phyloP scores from a whole-genome alignment of 2,329 filamentous ascomycete genomes.

The Hypocreales sp. region DNA sequence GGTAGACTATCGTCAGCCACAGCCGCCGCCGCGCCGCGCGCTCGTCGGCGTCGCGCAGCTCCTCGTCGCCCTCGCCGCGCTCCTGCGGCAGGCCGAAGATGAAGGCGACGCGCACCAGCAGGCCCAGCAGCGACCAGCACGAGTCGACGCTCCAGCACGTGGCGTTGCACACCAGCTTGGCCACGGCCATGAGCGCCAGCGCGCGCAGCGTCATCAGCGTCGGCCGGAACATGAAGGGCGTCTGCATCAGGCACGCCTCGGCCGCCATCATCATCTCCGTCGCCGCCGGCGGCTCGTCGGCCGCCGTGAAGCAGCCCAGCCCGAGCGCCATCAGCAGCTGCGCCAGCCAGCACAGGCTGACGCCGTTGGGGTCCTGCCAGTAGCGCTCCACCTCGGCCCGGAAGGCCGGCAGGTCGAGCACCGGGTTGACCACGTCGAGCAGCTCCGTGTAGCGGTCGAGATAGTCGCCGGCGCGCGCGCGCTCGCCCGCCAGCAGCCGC shows the following conservation, averaged over 20 bases:
- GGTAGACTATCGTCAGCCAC: constrained; percentile 19
- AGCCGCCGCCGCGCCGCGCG: constrained; percentile 13
- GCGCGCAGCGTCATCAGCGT: constrained; percentile 15
- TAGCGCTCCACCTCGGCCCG: constrained; percentile 14
- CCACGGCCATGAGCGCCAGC: constrained; percentile 17
- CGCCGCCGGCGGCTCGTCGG: constrained; percentile 15
- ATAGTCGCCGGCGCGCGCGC: constrained; percentile 10
- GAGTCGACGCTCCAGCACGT: constrained; percentile 21
- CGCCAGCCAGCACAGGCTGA: constrained; percentile 16
- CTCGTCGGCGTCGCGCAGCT: constrained; percentile 10
- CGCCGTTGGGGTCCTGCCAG: constrained; percentile 13
- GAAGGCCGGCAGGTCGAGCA: constrained; percentile 16
- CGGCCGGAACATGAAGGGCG: constrained; percentile 20
- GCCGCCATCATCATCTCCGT: constrained; percentile 20
- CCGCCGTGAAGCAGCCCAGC: constrained; percentile 15
- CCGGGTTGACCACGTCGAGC: constrained; percentile 17
- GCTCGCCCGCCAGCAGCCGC: constrained; percentile 14
- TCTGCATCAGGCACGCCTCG: constrained; percentile 21
- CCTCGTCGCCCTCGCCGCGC: constrained; percentile 9
- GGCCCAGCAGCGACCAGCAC: constrained; percentile 17
- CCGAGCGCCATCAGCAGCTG: constrained; percentile 20
- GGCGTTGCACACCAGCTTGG: constrained; percentile 20
- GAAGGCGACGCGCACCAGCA: constrained; percentile 17
- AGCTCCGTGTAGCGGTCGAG: constrained; percentile 14
- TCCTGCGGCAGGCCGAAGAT: constrained; percentile 19